Base-by-base conservation (phyloP, 768 basidiomycete species). In the Clitopilus passeckerianus region DNA sequence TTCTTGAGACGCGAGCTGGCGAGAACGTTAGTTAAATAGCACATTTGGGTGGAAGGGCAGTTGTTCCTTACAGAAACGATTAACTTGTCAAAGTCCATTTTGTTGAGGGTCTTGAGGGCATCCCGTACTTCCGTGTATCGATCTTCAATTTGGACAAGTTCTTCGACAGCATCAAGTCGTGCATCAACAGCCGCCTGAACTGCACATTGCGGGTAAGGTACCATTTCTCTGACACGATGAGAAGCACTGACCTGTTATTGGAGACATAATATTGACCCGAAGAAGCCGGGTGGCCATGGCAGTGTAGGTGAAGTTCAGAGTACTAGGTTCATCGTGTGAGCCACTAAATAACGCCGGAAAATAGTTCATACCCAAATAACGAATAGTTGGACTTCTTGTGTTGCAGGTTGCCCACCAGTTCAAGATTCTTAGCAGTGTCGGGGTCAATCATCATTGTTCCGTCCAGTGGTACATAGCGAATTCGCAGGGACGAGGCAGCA, bases 361-460 rank as follows among this genome's bases (percentile, higher is more conserved):
- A 50, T 50, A 27, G 16, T 6, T 63, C 75, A 52, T 68, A 92
- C 94, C 91, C 88, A 73, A 91, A 91, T 0, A 97, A 75, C 0
- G 91, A 92, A 70, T 92, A 86, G 1, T 76, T 67, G 0, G 86
- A 88, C 69, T 85, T 91, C 64, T 83, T 86, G 52, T 74, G 75
- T 5, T 84, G 69, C 66, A 86, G 80, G 68, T 95, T 98, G 8
- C 78, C 83, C 15, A 96, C 89, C 1, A 99, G 78, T 68, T 99
- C 97, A 6, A 99, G 80, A 69, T 96, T 95, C 43, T 83, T 83
- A 2, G 86, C 91, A 0, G 91, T 94, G 61, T 95, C 95, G 0
- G 86, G 81, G 67, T 98, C 97, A 63, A 99, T 90, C 81, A 97
- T 82, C 90, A 98, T 91, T 0, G 93, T 95, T 0, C 95, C 95